Evolutionary conservation across 139 green algal species (phyloP).

Genomic region (Coelastrella sp.): DNA sequence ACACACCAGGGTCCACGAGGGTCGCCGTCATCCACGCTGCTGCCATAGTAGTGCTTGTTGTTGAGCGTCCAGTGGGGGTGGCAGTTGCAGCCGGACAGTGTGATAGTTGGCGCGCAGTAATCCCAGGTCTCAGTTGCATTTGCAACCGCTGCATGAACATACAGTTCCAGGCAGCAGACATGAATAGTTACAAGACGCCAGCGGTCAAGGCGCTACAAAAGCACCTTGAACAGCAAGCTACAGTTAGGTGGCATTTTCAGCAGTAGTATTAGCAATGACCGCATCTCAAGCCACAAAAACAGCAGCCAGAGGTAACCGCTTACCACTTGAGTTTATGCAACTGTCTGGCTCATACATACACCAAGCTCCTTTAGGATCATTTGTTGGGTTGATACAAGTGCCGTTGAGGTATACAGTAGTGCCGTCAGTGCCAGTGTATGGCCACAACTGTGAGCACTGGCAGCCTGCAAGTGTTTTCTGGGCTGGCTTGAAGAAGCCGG

Average conservation of each 20-base stretch:
- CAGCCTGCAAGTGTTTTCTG: constrained; percentile 53
- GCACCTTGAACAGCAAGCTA: too few relatives aligned
- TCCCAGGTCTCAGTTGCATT: constrained; percentile 26
- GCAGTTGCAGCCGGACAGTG: constrained; percentile 57
- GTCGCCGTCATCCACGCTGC: constrained; percentile 16
- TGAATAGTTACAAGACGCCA: too few relatives aligned
- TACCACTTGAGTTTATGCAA: constrained; percentile 28
- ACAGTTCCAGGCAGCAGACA: too few relatives aligned
- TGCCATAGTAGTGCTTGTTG: constrained; percentile 44
- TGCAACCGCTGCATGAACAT: background rate
- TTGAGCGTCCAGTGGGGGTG: constrained; percentile 5
- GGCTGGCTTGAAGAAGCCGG: constrained; percentile 42
- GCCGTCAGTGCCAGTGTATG: background rate
- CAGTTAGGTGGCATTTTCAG: too few relatives aligned
- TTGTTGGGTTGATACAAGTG: constrained; percentile 48
- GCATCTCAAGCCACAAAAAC: background rate
- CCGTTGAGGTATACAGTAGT: background rate
- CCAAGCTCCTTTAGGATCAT: constrained; percentile 23
- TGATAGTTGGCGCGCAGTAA: constrained; percentile 42
- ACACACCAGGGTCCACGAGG: constrained; percentile 51
- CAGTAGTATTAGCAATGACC: too few relatives aligned
- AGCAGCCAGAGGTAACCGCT: background rate
- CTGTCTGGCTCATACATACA: constrained; percentile 51
- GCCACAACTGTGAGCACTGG: constrained; percentile 53
- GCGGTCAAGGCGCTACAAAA: too few relatives aligned